A percentile compares a stretch with the other conserved stretches of the same genome.
Conservation (phyloP, 1,139 yeast species). For the Lodderomyces elongisporus region DNA sequence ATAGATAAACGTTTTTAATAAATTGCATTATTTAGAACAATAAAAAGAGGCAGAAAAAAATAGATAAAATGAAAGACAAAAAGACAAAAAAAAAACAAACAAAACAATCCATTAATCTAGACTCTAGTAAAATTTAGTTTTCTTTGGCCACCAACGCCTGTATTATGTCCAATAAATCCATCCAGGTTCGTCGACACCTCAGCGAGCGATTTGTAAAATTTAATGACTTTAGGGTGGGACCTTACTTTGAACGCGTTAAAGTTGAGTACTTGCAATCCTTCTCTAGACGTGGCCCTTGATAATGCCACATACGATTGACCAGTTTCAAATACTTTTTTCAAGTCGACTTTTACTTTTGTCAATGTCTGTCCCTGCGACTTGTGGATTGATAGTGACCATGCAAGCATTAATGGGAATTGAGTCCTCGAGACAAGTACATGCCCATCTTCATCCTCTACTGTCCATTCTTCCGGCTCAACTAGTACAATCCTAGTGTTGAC, state of each 20-base stretch:
- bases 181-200: slow-evolving; percentile 1
- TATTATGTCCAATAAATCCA: too few relatives aligned
- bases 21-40: background rate
- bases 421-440: slow-evolving; percentile 26
- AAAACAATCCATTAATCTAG: background rate
- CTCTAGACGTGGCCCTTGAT: slow-evolving; percentile 76
- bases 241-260: slow-evolving; percentile 54
- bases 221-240: slow-evolving; percentile 58
- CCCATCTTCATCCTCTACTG: slow-evolving; percentile 35
- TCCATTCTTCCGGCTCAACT: slow-evolving; percentile 43
- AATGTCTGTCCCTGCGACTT: slow-evolving; percentile 96
- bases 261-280: slow-evolving; percentile 72
- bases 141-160: slow-evolving; percentile 11
- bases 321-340: slow-evolving; percentile 71
- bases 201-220: slow-evolving; percentile 46
- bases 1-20: background rate
- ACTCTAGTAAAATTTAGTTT: slow-evolving; percentile 5
- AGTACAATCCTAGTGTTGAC: slow-evolving; percentile 58
- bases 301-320: slow-evolving; percentile 96
- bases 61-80: background rate
- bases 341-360: slow-evolving; percentile 75
- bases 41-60: background rate
- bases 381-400: slow-evolving; percentile 95
- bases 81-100: too few relatives aligned
- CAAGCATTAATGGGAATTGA: slow-evolving; percentile 80